phyloP scores from a whole-genome alignment of 768 basidiomycete genomes.

The Suillus decipiens region DNA sequence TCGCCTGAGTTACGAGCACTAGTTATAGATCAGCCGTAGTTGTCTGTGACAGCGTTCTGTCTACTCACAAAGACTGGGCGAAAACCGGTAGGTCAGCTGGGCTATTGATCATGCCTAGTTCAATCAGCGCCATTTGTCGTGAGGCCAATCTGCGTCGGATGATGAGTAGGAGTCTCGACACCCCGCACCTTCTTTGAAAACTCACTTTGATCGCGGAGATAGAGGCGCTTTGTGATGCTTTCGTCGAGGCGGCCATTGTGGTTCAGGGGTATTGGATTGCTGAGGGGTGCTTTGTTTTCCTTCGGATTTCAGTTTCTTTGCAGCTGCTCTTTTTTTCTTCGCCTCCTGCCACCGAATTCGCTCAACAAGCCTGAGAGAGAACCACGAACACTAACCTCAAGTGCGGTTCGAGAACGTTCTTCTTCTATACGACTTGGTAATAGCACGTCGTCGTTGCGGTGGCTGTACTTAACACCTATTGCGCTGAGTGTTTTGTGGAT shows the following conservation, averaged over 20 bases:
- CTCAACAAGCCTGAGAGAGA: slow-evolving; percentile 7
- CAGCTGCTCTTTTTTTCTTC: slow-evolving; percentile 25
- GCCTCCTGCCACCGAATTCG: slow-evolving; percentile 23
- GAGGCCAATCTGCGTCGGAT: slow-evolving; percentile 44
- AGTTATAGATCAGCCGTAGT: slow-evolving; percentile 11
- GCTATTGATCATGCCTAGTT: slow-evolving; percentile 56
- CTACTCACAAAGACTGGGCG: slow-evolving; percentile 65
- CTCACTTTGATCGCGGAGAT: slow-evolving; percentile 55
- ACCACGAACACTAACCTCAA: slow-evolving; percentile 41
- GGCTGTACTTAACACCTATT: slow-evolving; percentile 71
- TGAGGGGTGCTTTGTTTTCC: slow-evolving; percentile 10
- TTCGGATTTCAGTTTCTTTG: slow-evolving; percentile 24
- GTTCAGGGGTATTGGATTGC: slow-evolving; percentile 35
- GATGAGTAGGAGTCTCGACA: slow-evolving; percentile 8
- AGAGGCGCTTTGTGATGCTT: slow-evolving; percentile 52
- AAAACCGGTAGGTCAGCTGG: slow-evolving; percentile 56
- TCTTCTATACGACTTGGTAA: slow-evolving; percentile 69
- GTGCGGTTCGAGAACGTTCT: slow-evolving; percentile 54
- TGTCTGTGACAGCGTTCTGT: background rate
- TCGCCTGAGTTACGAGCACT: slow-evolving; percentile 44
- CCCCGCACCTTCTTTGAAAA: slow-evolving; percentile 1
- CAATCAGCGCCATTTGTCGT: slow-evolving; percentile 63
- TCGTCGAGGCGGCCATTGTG: slow-evolving; percentile 66
- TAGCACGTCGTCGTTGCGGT: slow-evolving; percentile 72
- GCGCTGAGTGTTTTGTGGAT: slow-evolving; percentile 59